These are phyloP conservation scores for Mycena floridula DNA, from an alignment of 768 basidiomycete species.

Conservation along the genomic window DNA sequence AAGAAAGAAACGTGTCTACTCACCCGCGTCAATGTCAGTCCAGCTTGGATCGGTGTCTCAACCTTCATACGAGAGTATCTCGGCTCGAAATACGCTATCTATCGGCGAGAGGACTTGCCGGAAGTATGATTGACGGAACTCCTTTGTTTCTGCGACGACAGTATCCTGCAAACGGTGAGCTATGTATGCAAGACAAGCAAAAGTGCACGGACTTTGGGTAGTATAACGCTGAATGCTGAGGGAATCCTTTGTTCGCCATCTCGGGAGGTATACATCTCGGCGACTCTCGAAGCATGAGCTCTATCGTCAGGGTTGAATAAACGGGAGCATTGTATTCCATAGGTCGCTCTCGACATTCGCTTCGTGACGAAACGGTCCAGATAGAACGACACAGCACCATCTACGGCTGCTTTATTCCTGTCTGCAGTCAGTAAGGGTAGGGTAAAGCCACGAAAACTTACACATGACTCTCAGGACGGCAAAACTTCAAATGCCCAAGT, in stretches of 20 bases:
- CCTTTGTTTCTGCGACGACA: constrained; percentile 24
- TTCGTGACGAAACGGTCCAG: constrained; percentile 34
- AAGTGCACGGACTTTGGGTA: too few relatives aligned
- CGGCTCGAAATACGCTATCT: background rate
- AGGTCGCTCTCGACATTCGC: constrained; percentile 32
- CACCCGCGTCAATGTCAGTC: constrained; percentile 19
- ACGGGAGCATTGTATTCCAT: constrained; percentile 19
- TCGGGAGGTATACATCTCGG: too few relatives aligned
- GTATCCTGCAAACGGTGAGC: constrained; percentile 19
- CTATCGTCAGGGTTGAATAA: too few relatives aligned
- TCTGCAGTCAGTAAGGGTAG: too few relatives aligned
- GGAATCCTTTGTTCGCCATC: too few relatives aligned
- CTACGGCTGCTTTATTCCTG: constrained; percentile 43
- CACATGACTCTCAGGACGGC: constrained; percentile 42
- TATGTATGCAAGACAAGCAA: background rate
- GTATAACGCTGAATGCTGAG: too few relatives aligned
- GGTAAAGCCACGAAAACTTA: too few relatives aligned
- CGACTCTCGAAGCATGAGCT: too few relatives aligned
- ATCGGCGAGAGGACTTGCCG: constrained; percentile 3
- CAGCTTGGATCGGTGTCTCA: constrained; percentile 12
- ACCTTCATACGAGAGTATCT: constrained; percentile 20
- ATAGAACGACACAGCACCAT: constrained; percentile 37
- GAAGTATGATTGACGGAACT: constrained; percentile 23
- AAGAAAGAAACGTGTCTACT: too few relatives aligned
- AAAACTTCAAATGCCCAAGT: constrained; percentile 28